These are phyloP conservation scores for Dissophora globulifera DNA, from an alignment of 192 early-diverging fungal genomes.

Conservation along the genomic window DNA sequence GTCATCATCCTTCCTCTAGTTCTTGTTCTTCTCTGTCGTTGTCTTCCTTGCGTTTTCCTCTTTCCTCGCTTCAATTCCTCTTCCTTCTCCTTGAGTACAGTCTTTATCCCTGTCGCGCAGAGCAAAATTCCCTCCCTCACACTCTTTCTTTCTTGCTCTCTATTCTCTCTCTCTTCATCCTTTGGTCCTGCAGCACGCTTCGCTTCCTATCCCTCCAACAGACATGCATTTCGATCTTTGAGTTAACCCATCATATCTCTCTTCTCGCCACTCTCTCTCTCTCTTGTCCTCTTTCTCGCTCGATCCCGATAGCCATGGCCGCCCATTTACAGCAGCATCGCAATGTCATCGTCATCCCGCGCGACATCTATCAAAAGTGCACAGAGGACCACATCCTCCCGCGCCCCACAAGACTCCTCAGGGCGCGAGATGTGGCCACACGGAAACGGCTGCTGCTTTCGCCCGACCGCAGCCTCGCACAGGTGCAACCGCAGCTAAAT, in stretches of 20 bases:
- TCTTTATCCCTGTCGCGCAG: too few species aligned
- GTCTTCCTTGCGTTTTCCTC: not conserved
- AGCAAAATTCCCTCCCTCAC: not conserved
- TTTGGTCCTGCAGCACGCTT: not conserved
- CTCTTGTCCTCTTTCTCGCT: not conserved
- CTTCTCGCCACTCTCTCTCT: not conserved
- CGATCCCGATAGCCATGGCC: too few species aligned
- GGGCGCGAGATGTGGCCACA: conserved; percentile 15
- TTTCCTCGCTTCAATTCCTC: not conserved
- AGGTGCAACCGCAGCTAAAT: too few species aligned
- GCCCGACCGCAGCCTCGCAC: too few species aligned
- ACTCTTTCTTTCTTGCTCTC: not conserved
- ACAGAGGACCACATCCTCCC: conserved; percentile 21
- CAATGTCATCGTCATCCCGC: conserved; percentile 37
- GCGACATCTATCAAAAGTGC: conserved; percentile 43
- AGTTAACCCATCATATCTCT: not conserved
- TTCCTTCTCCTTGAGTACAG: too few species aligned
- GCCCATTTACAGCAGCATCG: conserved; percentile 25
- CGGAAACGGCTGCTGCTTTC: conserved; percentile 6
- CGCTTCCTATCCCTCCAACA: not conserved
- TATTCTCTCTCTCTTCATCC: not conserved
- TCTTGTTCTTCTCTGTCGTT: not conserved
- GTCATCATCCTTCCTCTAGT: too few species aligned
- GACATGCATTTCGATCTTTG: not conserved
- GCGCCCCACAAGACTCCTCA: conserved; percentile 7